A percentile compares a stretch with the other conserved stretches of the same genome.
phyloP scores from a whole-genome alignment of 78 protist genomes.

The Dictyostelium capitatum region DNA sequence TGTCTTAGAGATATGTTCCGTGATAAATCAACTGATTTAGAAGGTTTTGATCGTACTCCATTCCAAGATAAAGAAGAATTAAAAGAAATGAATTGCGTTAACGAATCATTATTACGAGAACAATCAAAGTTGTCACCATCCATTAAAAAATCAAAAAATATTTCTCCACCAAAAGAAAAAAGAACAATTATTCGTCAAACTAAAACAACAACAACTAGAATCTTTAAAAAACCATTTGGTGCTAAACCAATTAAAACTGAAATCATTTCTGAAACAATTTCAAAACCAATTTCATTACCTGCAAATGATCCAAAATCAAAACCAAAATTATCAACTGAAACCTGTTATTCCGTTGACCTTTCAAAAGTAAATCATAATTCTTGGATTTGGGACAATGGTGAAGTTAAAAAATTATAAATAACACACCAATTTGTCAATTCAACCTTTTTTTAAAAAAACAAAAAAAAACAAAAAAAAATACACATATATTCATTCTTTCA shows the following conservation, averaged over 20 bases:
- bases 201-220: not conserved
- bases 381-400: constrained; percentile 24
- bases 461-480: not conserved
- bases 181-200: constrained; percentile 5
- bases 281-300: not conserved
- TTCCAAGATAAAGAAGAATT: constrained; percentile 17
- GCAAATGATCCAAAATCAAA: constrained; percentile 31
- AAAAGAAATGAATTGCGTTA: not conserved
- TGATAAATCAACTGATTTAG: not conserved
- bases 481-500: not conserved
- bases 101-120: not conserved
- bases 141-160: not conserved
- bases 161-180: not conserved
- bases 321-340: not conserved
- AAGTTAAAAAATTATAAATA: not conserved
- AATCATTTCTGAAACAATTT: not conserved
- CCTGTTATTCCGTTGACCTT: constrained; percentile 18
- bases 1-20: constrained; percentile 17
- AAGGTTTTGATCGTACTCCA: not conserved
- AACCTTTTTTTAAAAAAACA: not conserved
- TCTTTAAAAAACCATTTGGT: not conserved
- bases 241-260: not conserved
- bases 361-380: not conserved
- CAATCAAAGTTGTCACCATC: not conserved
- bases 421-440: not conserved